Evolutionary conservation across 129 eudicot genomes (phyloP).

Genomic region (Centrapalus pauciflorus): DNA sequence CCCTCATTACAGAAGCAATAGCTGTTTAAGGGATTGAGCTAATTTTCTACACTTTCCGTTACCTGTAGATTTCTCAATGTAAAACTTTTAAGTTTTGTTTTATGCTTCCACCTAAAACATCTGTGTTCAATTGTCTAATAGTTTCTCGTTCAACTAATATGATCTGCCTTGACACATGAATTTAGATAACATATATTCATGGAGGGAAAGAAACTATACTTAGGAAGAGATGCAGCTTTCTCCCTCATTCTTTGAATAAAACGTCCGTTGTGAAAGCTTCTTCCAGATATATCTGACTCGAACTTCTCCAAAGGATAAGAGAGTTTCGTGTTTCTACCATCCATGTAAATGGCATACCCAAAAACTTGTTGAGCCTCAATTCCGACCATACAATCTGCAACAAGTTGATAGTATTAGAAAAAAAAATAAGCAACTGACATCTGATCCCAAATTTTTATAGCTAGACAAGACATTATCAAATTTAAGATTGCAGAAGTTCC

Average conservation of each 20-base stretch:
- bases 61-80: no score
- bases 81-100: no score
- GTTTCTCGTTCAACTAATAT: not conserved
- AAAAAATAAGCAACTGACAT: not conserved
- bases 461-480: not conserved
- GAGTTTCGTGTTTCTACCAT: slow-evolving; percentile 42
- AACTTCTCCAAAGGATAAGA: slow-evolving; percentile 52
- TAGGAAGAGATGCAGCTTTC: slow-evolving; percentile 55
- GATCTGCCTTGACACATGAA: not conserved
- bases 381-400: slow-evolving; percentile 52
- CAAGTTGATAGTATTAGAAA: not conserved
- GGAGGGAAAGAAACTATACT: slow-evolving; percentile 21
- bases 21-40: no score
- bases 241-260: slow-evolving; percentile 58
- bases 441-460: not conserved
- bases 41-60: no score
- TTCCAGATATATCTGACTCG: slow-evolving; percentile 40
- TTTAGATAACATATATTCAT: no score
- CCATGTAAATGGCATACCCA: slow-evolving; percentile 56
- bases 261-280: slow-evolving; percentile 63
- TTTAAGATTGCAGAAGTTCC: not conserved
- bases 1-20: no score
- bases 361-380: slow-evolving; percentile 54
- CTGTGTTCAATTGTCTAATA: not conserved
- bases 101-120: no score